These are phyloP conservation scores for Millerozyma acaciae DNA, from an alignment of 805 yeast species.

Conservation along the genomic window DNA sequence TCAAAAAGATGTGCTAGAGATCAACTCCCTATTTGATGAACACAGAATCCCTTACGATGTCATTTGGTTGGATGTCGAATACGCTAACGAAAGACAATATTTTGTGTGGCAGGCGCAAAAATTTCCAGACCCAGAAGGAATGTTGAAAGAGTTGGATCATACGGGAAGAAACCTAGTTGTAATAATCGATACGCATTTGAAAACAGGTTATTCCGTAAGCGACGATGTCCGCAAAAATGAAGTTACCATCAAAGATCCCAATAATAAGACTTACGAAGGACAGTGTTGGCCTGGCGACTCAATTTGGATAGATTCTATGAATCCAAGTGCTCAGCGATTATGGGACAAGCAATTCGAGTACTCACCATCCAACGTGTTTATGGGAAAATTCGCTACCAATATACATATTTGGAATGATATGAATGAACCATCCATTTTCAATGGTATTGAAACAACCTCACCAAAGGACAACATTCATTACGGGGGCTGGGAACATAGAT, in stretches of 20 bases:
- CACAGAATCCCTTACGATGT: conserved; percentile 79
- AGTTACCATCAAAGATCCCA: conserved; percentile 44
- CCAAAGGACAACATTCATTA: conserved; percentile 77
- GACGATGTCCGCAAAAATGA: conserved; percentile 40
- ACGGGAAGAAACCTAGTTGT: conserved; percentile 80
- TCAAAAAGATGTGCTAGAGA: conserved; percentile 76
- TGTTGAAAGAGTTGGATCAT: conserved; percentile 61
- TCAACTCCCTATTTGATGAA: conserved; percentile 66
- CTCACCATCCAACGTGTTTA: conserved; percentile 34
- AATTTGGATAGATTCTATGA: conserved; percentile 85
- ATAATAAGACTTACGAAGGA: conserved; percentile 60
- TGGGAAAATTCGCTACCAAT: conserved; percentile 55
- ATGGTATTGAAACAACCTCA: conserved; percentile 91
- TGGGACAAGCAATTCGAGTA: conserved; percentile 58
- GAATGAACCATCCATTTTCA: conserved; percentile 95
- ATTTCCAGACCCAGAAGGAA: conserved; percentile 70
- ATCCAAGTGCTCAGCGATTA: conserved; percentile 52
- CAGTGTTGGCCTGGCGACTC: conserved; percentile 99
- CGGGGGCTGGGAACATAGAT: conserved; percentile 86
- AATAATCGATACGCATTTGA: conserved; percentile 89
- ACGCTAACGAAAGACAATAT: conserved; percentile 79
- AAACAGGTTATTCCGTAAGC: conserved; percentile 64
- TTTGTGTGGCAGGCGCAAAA: conserved; percentile 81
- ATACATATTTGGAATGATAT: conserved; percentile 93
- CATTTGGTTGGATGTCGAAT: conserved; percentile 94